phyloP scores from a whole-genome alignment of 306 rosid species.

The Vicia villosa region DNA sequence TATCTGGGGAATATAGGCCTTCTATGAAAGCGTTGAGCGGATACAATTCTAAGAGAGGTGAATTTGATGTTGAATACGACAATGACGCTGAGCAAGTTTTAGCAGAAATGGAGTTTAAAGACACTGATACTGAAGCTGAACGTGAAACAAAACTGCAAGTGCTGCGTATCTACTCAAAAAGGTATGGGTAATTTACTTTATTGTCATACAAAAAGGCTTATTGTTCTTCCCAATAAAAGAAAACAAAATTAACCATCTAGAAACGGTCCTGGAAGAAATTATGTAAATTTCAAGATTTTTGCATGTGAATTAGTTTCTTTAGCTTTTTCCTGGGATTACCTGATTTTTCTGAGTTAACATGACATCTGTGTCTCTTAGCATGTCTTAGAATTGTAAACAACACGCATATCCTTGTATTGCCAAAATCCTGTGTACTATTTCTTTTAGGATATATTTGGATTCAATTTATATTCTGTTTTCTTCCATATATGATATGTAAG shows the following conservation, averaged over 20 bases:
- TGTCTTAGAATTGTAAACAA: constrained; percentile 22
- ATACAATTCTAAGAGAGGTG: constrained; percentile 80
- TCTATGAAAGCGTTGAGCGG: constrained; percentile 74
- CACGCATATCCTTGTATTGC: not conserved
- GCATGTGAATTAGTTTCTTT: not conserved
- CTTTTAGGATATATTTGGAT: constrained; percentile 7
- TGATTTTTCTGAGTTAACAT: constrained; percentile 12
- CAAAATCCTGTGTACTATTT: constrained; percentile 6
- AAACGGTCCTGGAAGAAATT: constrained; percentile 4
- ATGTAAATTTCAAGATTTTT: constrained; percentile 18
- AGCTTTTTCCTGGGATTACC: not conserved
- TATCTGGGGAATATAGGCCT: constrained; percentile 65
- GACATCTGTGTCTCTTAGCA: not conserved
- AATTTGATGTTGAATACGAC: constrained; percentile 86
- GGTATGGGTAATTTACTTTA: constrained; percentile 41
- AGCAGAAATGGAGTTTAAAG: constrained; percentile 91
- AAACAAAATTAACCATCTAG: constrained; percentile 18
- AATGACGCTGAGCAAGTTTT: constrained; percentile 87
- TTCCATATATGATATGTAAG: constrained; percentile 10
- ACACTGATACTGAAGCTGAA: constrained; percentile 66
- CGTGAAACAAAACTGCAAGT: constrained; percentile 66
- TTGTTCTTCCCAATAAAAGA: not conserved
- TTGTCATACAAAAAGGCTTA: not conserved
- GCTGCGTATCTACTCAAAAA: constrained; percentile 66
- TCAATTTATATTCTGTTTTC: not conserved